phyloP scores from a whole-genome alignment of 2,329 filamentous ascomycete genomes.

The Hypomyces rosellus region DNA sequence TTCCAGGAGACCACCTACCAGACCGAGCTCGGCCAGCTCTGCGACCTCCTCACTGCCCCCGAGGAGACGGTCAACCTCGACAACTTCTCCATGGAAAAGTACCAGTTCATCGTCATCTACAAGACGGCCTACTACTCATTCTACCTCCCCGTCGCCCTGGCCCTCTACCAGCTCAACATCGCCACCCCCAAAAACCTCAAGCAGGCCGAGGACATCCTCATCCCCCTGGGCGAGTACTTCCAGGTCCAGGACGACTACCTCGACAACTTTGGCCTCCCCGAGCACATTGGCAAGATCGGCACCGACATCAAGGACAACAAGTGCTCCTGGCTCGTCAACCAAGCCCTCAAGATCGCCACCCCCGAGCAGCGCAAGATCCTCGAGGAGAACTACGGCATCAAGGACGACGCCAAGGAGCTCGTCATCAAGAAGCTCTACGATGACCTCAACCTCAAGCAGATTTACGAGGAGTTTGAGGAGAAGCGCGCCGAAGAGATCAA shows the following conservation, averaged over 20 bases:
- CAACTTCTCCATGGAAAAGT: constrained; percentile 95
- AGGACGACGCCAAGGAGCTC: constrained; percentile 76
- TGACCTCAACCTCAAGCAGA: constrained; percentile 75
- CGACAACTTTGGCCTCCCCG: constrained; percentile 90
- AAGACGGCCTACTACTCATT: constrained; percentile 99
- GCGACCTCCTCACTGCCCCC: constrained; percentile 90
- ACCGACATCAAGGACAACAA: constrained; percentile 99
- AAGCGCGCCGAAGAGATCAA: constrained; percentile 72
- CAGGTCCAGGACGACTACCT: constrained; percentile 99
- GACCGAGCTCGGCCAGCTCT: constrained; percentile 91
- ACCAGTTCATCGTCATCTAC: constrained; percentile 97
- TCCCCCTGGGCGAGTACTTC: constrained; percentile 98
- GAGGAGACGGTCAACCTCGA: constrained; percentile 88
- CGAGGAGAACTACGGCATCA: constrained; percentile 89
- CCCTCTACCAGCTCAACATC: constrained; percentile 76
- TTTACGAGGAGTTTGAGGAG: constrained; percentile 88
- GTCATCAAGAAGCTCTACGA: constrained; percentile 84
- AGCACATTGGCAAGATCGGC: constrained; percentile 94
- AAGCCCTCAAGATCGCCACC: constrained; percentile 73
- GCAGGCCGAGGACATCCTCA: constrained; percentile 83
- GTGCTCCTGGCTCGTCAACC: constrained; percentile 97
- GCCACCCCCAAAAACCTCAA: constrained; percentile 86
- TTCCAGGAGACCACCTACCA: constrained; percentile 94
- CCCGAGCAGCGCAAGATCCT: constrained; percentile 83
- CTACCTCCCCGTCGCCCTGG: constrained; percentile 91